Percentiles rank a stretch among this genome's conserved stretches.
These are phyloP conservation scores for Sugiyamaella castrensis DNA, from an alignment of 1,139 yeast genomes.

Conservation along the genomic window DNA sequence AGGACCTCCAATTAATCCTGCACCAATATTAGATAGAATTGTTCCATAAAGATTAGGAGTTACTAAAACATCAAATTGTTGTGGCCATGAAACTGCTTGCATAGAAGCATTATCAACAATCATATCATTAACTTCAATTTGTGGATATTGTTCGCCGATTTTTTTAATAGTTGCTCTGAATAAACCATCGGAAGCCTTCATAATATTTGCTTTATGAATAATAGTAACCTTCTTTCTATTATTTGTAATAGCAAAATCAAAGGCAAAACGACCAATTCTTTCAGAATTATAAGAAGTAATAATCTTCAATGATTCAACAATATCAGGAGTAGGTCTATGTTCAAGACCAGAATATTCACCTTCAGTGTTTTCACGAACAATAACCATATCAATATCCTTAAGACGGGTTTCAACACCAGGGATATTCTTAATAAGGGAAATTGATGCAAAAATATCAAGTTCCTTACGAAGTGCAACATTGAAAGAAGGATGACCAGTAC, in stretches of 20 bases:
- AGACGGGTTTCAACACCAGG: constrained; percentile 93
- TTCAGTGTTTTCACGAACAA: constrained; percentile 96
- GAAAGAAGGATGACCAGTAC: constrained; percentile 72
- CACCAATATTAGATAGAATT: constrained; percentile 95
- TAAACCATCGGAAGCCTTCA: constrained; percentile 98
- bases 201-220: constrained; percentile 98
- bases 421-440: constrained; percentile 87
- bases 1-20: constrained; percentile 98
- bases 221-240: constrained; percentile 92
- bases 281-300: constrained; percentile 94
- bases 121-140: constrained; percentile 80
- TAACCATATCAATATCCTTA: constrained; percentile 83
- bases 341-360: constrained; percentile 99
- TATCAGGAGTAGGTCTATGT: constrained; percentile 97
- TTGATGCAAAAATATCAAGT: constrained; percentile 90
- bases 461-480: constrained; percentile 97
- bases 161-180: constrained; percentile 93
- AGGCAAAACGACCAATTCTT: constrained; percentile 96
- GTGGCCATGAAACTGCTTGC: constrained; percentile 98
- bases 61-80: constrained; percentile 95
- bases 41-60: constrained; percentile 99
- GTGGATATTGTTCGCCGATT: constrained; percentile 87
- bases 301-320: constrained; percentile 93
- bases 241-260: constrained; percentile 91
- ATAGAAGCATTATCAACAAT: constrained; percentile 98